Conservation (phyloP, 139 green algal species). For the Deuterostichococcus epilithicus region DNA sequence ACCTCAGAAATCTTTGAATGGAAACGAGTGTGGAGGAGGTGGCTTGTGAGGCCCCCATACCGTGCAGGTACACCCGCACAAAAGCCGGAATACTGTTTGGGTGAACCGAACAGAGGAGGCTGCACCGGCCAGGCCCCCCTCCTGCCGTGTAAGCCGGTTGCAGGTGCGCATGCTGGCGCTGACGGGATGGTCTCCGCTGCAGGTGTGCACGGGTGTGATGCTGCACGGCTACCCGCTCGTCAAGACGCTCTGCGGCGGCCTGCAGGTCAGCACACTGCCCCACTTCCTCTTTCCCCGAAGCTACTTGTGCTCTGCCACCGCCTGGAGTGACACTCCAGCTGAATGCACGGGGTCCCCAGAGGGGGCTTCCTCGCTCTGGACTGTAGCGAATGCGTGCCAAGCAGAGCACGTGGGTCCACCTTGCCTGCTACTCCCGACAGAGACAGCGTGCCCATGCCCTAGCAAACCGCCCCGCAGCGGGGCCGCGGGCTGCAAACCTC, state of each 20-base stretch:
- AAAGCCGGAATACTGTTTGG: no score
- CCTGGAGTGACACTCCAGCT: not conserved
- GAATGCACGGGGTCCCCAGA: no score
- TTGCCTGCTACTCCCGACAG: no score
- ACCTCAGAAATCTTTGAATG: no score
- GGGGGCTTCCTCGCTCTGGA: no score
- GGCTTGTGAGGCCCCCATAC: not conserved
- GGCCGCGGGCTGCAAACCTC: no score
- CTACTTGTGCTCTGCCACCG: not conserved
- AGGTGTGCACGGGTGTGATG: constrained; percentile 98
- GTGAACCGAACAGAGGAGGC: not conserved
- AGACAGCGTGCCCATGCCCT: no score
- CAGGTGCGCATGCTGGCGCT: no score
- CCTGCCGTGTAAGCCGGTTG: not conserved
- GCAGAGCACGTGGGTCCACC: no score
- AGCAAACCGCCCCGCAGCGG: no score
- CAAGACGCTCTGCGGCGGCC: constrained; percentile 80
- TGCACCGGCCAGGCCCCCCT: no score
- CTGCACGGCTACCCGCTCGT: constrained; percentile 92
- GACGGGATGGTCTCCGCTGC: constrained; percentile 16
- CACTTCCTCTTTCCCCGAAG: not conserved
- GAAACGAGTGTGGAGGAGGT: not conserved
- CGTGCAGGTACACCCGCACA: not conserved
- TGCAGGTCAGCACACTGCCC: constrained; percentile 61
- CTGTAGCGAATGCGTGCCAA: no score